Conservation (phyloP, 805 yeast genomes). For the Ogataea haglerorum region DNA sequence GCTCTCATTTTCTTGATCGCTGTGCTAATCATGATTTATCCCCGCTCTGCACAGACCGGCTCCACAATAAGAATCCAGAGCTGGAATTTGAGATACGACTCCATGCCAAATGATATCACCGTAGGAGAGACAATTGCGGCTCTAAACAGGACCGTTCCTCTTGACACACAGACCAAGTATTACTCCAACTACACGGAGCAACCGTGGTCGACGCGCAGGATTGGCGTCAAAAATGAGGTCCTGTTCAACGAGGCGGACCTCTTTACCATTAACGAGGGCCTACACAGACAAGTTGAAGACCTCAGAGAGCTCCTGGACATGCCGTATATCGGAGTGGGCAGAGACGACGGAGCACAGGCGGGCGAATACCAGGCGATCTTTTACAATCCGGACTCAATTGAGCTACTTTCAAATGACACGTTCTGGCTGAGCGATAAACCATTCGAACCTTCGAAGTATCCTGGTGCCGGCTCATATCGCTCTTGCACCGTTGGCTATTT, state of each 20-base stretch:
- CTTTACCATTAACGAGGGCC: constrained; percentile 46
- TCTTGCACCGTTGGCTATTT: constrained; percentile 39
- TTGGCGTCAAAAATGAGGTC: constrained; percentile 35
- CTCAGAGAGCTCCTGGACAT: constrained; percentile 31
- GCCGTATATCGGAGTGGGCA: constrained; percentile 48
- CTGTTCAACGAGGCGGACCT: constrained; percentile 33
- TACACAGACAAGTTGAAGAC: constrained; percentile 45
- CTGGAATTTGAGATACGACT: constrained; percentile 32
- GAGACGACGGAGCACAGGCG: constrained; percentile 46
- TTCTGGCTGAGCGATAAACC: constrained; percentile 57
- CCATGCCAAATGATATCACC: constrained; percentile 20
- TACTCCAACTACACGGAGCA: constrained; percentile 29
- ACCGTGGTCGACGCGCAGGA: constrained; percentile 36
- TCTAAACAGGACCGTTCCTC: constrained; percentile 23
- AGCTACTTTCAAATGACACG: constrained; percentile 39
- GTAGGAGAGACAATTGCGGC: constrained; percentile 21
- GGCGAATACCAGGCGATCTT: constrained; percentile 54
- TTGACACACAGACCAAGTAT: constrained; percentile 21
- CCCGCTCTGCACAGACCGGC: background rate
- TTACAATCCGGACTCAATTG: constrained; percentile 37
- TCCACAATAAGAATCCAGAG: constrained; percentile 19
- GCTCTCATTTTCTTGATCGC: background rate
- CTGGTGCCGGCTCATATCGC: constrained; percentile 40
- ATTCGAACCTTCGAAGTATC: constrained; percentile 42
- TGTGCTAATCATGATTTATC: background rate